Percentiles rank a stretch among this genome's conserved stretches.
phyloP scores from a whole-genome alignment of 106 monocot genomes.

The Allium fistulosum region DNA sequence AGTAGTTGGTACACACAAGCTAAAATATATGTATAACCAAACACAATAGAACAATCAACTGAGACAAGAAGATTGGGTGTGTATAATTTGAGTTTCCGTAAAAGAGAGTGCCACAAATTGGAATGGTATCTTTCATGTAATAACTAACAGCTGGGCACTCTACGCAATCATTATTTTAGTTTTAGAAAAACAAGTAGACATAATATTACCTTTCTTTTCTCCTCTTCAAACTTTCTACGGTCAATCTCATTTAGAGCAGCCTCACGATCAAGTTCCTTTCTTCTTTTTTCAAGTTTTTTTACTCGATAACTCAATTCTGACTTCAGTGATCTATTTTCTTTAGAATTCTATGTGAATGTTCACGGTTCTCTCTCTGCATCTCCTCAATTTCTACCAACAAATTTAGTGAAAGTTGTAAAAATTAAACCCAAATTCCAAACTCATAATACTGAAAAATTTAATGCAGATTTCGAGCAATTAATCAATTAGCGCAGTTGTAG shows the following conservation, averaged over 20 bases:
- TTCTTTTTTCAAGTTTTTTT: conserved; percentile 22
- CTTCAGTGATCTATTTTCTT: conserved; percentile 28
- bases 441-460: too few species aligned
- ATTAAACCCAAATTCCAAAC: neutral
- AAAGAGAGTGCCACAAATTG: neutral
- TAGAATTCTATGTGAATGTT: conserved; percentile 28
- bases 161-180: neutral
- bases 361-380: conserved; percentile 27
- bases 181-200: neutral
- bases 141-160: neutral
- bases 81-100: neutral
- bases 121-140: neutral
- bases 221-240: conserved; percentile 20
- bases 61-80: too few species aligned
- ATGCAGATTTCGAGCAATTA: too few species aligned
- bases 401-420: neutral
- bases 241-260: conserved; percentile 26
- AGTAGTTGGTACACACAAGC: too few species aligned
- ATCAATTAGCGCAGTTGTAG: too few species aligned
- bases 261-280: conserved; percentile 20
- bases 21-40: too few species aligned
- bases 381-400: conserved; percentile 28
- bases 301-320: conserved; percentile 23
- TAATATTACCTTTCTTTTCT: conserved; percentile 33
- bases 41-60: too few species aligned